These are phyloP conservation scores for Debaryomyces prosopidis DNA, from an alignment of 805 yeast species.

Conservation along the genomic window DNA sequence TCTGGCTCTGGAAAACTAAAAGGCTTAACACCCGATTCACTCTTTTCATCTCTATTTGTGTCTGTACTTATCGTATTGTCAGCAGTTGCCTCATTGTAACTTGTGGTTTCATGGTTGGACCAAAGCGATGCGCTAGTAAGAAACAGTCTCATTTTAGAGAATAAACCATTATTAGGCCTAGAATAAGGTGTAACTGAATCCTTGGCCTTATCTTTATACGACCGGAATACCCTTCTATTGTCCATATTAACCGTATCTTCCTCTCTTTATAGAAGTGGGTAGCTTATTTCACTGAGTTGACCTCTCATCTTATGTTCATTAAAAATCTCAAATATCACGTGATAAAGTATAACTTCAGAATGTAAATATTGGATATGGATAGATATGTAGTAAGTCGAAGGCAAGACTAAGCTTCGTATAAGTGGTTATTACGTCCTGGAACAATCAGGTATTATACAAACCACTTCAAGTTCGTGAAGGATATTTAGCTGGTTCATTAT, in stretches of 20 bases:
- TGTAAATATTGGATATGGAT: too few species aligned
- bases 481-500: too few species aligned
- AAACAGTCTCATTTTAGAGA: constrained; percentile 28
- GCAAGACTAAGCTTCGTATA: too few species aligned
- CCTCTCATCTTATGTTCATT: too few species aligned
- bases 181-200: constrained; percentile 21
- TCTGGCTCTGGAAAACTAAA: constrained; percentile 10
- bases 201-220: constrained; percentile 24
- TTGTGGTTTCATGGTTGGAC: constrained; percentile 3
- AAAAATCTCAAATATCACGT: too few species aligned
- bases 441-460: too few species aligned
- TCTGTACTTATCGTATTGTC: neutral
- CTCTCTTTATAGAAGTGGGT: too few species aligned
- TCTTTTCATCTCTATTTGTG: neutral
- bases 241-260: constrained; percentile 22
- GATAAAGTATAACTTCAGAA: too few species aligned
- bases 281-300: too few species aligned
- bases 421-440: too few species aligned
- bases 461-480: too few species aligned
- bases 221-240: constrained; percentile 32
- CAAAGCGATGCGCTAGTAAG: constrained; percentile 11
- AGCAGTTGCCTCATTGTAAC: neutral
- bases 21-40: neutral
- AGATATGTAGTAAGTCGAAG: too few species aligned
- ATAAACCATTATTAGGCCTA: constrained; percentile 18